Base-by-base conservation (phyloP, 148 eudicot genomes). In the Euryodendron excelsum region DNA sequence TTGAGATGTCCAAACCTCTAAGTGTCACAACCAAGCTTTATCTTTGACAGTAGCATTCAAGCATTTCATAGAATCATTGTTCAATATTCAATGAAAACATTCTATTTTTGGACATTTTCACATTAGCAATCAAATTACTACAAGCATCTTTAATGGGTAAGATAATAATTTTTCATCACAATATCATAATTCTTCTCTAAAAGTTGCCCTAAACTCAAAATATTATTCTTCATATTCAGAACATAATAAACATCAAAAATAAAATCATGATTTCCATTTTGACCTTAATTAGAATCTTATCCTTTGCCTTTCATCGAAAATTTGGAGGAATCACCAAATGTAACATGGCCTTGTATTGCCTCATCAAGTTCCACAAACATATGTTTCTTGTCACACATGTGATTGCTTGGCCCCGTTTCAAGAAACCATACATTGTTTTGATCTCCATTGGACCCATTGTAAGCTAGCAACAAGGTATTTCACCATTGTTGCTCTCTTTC, bases 191-290 rank as follows among this genome's bases (percentile, higher is more conserved):
- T 18, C 28, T 71, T 71, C 33, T 71, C 74, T 2, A 71, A 28
- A 3, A 71, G 59, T 7, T 71, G 37, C 2, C 58, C 74, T 1
- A 71, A 5, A 50, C 59, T 71, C 33, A 71, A 47, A 44, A 71
- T 71, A 47, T 71, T 68, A 17, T 18, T 68, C 23, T 68, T 68
- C 74, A 71, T 47, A 25, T 11, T 18, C 0, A 59, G 33, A 3
- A 67, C 48, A 67, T 67, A 67, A 36, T 37, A 67, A n/a, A 56
- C 61, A 56, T 56, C 17, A 5, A 48, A 36, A 37, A 67, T 67
- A 37, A 14, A 67, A 67, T 18, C 27, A 4, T 4, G 4, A 56
- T 56, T 9, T 20, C 61, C 61, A 56, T 56, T 45, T n/a, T n/a
- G n/a, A n/a, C n/a, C n/a, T n/a, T n/a, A n/a, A n/a, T n/a, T n/a